Base-by-base conservation (phyloP, 345 rosid species). In the Erysimum cheiranthoides region DNA sequence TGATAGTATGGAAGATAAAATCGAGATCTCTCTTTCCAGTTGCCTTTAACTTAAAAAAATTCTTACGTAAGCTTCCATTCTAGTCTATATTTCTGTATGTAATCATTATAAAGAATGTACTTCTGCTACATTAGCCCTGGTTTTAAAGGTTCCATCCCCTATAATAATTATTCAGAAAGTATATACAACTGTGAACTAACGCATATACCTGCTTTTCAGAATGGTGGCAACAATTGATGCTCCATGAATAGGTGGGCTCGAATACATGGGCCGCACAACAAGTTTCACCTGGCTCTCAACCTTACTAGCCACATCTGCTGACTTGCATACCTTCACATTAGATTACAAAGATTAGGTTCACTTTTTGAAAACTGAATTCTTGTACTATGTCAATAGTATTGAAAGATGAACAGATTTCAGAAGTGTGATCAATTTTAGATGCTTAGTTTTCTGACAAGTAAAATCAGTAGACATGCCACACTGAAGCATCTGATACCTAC, bases 261-360 rank as follows among this genome's bases (percentile, higher is more conserved):
- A 86, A 58, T 87, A 87, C 95, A 89, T 86, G 66, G 95, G 89
- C 12, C 92, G 80, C 69, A 89, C 89, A 62, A 89, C 89, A 53
- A 87, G 90, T 73, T 89, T 87, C 85, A 87, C 79, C 82, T 87
- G 95, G 78, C 90, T 87, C 82, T 85, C 88, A 70, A 89, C 92
- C 77, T 80, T 86, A 59, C 81, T 82, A 17, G 96, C 92, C 64
- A 87, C 87, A 72, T 89, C 92, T 68, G 86, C 85, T 21, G 85
- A 75, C 86, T 84, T 89, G 83, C 92, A 89, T 40, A 87, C 92
- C 96, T 90, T 66, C 75, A 77, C 36, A 80, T 60, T 32, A 70
- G 8, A 78, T 34, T 57, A 54, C 47, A 57, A 60, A 27, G 27
- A 61, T 73, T 35, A 72, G 52, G 60, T 66, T 10, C 21, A 12